These are phyloP conservation scores for Cyphellophora europaea DNA, from an alignment of 2,329 filamentous ascomycete species.

Conservation along the genomic window DNA sequence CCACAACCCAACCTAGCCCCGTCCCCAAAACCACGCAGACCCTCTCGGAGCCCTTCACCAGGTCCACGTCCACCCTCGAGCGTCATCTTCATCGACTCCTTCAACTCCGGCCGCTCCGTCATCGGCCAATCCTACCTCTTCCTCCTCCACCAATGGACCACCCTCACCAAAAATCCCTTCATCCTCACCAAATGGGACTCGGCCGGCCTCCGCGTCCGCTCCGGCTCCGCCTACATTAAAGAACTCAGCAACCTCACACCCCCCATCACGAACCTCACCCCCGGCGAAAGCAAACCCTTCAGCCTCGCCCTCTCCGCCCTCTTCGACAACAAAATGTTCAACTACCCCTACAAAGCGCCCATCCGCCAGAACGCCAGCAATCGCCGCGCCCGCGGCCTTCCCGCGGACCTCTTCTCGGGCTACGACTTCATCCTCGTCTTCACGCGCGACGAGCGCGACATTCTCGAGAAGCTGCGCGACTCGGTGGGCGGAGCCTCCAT, in stretches of 20 bases:
- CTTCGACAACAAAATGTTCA: not conserved
- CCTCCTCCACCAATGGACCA: not conserved
- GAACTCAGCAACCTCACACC: not conserved
- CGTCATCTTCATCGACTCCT: not conserved
- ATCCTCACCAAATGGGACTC: not conserved
- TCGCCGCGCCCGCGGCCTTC: not conserved
- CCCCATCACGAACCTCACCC: not conserved
- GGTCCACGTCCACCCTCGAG: not conserved
- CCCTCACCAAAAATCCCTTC: not conserved
- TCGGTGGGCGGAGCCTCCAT: not conserved
- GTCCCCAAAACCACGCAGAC: no score
- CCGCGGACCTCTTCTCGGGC: not conserved
- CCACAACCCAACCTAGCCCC: no score
- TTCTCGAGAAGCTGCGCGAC: not conserved
- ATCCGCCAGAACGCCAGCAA: not conserved
- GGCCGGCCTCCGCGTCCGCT: not conserved
- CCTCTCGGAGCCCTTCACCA: not conserved
- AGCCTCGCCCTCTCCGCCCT: not conserved
- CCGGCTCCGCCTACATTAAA: not conserved
- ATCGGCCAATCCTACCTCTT: not conserved
- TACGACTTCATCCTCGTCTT: not conserved
- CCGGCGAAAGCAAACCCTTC: not conserved
- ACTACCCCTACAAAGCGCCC: not conserved
- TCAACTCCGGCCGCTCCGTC: not conserved
- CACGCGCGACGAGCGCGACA: not conserved